These are phyloP conservation scores for Phialemonium atrogriseum DNA, from an alignment of 2,329 filamentous ascomycete species.

Conservation along the genomic window DNA sequence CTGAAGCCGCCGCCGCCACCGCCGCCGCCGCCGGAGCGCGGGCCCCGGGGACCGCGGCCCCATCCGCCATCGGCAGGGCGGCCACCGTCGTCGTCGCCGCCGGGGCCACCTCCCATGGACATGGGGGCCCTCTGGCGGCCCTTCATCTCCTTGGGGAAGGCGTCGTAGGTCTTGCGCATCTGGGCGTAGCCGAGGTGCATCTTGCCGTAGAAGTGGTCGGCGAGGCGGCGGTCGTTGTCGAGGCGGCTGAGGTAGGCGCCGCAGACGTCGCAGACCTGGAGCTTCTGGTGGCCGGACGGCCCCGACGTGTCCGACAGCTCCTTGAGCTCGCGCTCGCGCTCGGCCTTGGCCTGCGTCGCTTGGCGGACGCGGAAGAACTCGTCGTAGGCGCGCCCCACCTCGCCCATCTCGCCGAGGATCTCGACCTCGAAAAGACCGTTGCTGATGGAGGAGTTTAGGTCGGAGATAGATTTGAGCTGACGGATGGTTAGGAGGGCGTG, in stretches of 20 bases:
- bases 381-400: constrained; percentile 73
- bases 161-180: constrained; percentile 90
- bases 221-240: constrained; percentile 87
- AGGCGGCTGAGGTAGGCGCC: constrained; percentile 87
- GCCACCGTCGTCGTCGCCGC: constrained; percentile 30
- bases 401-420: constrained; percentile 72
- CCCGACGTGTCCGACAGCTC: constrained; percentile 85
- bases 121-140: constrained; percentile 55
- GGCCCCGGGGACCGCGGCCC: constrained; percentile 37
- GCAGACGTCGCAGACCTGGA: constrained; percentile 97
- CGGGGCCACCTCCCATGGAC: constrained; percentile 35
- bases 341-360: constrained; percentile 71
- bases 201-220: constrained; percentile 98
- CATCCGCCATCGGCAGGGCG: constrained; percentile 23
- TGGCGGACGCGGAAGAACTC: constrained; percentile 82
- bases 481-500: constrained; percentile 19
- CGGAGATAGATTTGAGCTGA: constrained; percentile 74
- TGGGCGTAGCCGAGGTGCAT: constrained; percentile 98
- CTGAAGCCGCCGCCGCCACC: constrained; percentile 35
- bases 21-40: constrained; percentile 45
- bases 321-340: constrained; percentile 82
- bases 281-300: constrained; percentile 90
- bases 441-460: constrained; percentile 70
- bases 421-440: constrained; percentile 79
- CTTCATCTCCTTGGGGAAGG: constrained; percentile 80